phyloP scores from a whole-genome alignment of 257 asterid species.

The Eustoma russellianum region DNA sequence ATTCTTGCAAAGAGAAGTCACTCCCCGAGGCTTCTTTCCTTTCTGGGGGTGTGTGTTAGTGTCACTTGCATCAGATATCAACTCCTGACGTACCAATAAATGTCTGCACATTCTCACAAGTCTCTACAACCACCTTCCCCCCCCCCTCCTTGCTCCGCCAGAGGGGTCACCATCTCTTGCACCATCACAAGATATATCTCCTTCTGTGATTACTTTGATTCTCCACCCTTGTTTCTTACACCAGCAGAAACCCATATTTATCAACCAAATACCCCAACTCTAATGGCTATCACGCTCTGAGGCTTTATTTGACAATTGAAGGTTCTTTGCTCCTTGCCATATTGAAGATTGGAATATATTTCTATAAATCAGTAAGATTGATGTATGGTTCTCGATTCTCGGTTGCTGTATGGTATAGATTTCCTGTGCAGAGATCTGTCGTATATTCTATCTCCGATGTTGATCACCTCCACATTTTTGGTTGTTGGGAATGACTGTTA shows the following conservation, averaged over 20 bases:
- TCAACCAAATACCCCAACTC: slow-evolving; percentile 2
- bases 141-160: neutral
- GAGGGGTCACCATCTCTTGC: slow-evolving; percentile 5
- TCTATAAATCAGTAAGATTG: slow-evolving; percentile 43
- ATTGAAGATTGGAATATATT: slow-evolving; percentile 16
- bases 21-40: slow-evolving; percentile 16
- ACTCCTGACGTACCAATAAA: neutral
- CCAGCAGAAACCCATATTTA: slow-evolving; percentile 13
- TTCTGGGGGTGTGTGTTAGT: slow-evolving; percentile 18
- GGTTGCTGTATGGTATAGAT: too few relatives aligned
- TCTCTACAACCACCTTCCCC: neutral
- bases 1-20: slow-evolving; percentile 21
- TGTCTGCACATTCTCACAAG: neutral
- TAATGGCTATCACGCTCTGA: slow-evolving; percentile 12
- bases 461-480: too few relatives aligned
- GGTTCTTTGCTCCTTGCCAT: slow-evolving; percentile 45
- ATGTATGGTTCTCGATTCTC: too few relatives aligned
- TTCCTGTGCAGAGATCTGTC: too few relatives aligned
- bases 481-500: too few relatives aligned
- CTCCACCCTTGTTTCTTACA: slow-evolving; percentile 31
- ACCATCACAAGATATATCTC: slow-evolving; percentile 15
- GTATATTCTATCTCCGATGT: too few relatives aligned
- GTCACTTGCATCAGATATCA: slow-evolving; percentile 29
- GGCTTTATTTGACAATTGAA: slow-evolving; percentile 37
- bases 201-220: slow-evolving; percentile 22